Evolutionary conservation across 805 yeast genomes (phyloP).

Genomic region (Peterozyma toletana): DNA sequence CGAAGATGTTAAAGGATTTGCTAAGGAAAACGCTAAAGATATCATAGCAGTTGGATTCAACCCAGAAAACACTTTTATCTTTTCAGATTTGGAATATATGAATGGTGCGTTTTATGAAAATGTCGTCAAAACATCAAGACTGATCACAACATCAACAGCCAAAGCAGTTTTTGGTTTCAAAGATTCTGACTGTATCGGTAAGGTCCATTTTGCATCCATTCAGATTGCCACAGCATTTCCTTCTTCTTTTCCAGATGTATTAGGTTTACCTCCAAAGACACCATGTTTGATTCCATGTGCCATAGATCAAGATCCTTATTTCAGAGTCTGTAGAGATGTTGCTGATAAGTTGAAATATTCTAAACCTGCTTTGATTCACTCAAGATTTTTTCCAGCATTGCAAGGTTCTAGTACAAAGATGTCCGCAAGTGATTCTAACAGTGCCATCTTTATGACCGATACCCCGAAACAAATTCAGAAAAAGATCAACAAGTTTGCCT

Average conservation of each 20-base stretch:
- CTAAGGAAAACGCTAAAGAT: constrained; percentile 83
- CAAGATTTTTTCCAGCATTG: constrained; percentile 95
- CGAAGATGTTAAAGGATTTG: constrained; percentile 76
- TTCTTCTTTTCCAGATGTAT: constrained; percentile 88
- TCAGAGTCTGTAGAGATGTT: constrained; percentile 95
- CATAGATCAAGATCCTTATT: constrained; percentile 97
- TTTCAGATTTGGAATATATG: constrained; percentile 90
- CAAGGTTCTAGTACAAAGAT: constrained; percentile 96
- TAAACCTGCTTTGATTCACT: constrained; percentile 88
- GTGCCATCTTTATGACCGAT: constrained; percentile 94
- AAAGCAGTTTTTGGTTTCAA: constrained; percentile 94
- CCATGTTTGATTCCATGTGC: constrained; percentile 99
- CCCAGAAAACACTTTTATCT: constrained; percentile 90
- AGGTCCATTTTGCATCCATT: constrained; percentile 88
- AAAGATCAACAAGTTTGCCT: constrained; percentile 93
- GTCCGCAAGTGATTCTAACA: constrained; percentile 89
- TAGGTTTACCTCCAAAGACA: constrained; percentile 81
- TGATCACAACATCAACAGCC: constrained; percentile 95
- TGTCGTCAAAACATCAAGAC: constrained; percentile 87
- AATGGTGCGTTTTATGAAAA: constrained; percentile 91
- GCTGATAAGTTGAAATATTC: constrained; percentile 86
- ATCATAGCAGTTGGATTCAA: constrained; percentile 92
- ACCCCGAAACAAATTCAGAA: constrained; percentile 87
- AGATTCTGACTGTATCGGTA: constrained; percentile 93
- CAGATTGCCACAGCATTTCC: constrained; percentile 97